phyloP scores from a whole-genome alignment of 305 asterid genomes.

The Coffea humblotiana region DNA sequence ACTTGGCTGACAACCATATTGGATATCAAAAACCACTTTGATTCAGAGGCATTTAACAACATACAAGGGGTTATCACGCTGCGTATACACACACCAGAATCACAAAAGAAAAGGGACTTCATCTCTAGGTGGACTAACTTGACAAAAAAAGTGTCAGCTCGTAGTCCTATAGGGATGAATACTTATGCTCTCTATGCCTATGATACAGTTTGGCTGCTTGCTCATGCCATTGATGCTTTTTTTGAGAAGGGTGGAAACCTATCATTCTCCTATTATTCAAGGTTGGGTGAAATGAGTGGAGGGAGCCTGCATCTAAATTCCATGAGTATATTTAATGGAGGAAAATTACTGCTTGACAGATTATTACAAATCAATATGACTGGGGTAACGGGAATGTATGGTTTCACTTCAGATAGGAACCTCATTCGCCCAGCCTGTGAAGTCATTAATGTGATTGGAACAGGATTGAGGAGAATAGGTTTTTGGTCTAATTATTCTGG shows the following conservation, averaged over 20 bases:
- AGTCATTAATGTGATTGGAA: constrained; percentile 60
- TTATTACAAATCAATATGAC: constrained; percentile 40
- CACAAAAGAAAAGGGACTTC: constrained; percentile 37
- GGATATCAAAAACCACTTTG: constrained; percentile 31
- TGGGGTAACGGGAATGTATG: constrained; percentile 47
- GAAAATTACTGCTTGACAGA: constrained; percentile 29
- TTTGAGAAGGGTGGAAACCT: constrained; percentile 35
- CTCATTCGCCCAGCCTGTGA: constrained; percentile 52
- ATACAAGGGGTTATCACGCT: constrained; percentile 53
- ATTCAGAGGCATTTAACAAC: constrained; percentile 15
- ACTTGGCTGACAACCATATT: constrained; percentile 58
- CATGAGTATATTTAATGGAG: constrained; percentile 44
- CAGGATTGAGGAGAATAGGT: constrained; percentile 44
- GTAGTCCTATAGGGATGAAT: constrained; percentile 30
- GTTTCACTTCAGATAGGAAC: constrained; percentile 40
- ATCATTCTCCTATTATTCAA: constrained; percentile 37
- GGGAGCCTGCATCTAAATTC: constrained; percentile 25
- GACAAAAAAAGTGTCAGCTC: constrained; percentile 11
- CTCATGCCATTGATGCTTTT: constrained; percentile 46
- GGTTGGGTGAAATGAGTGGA: constrained; percentile 11
- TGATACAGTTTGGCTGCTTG: constrained; percentile 60
- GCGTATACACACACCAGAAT: constrained; percentile 42
- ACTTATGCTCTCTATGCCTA: constrained; percentile 51
- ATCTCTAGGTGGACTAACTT: constrained; percentile 41
- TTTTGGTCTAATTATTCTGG: constrained; percentile 66